phyloP scores from a whole-genome alignment of 2,329 filamentous ascomycete species.

The Stemphylium lycopersici region DNA sequence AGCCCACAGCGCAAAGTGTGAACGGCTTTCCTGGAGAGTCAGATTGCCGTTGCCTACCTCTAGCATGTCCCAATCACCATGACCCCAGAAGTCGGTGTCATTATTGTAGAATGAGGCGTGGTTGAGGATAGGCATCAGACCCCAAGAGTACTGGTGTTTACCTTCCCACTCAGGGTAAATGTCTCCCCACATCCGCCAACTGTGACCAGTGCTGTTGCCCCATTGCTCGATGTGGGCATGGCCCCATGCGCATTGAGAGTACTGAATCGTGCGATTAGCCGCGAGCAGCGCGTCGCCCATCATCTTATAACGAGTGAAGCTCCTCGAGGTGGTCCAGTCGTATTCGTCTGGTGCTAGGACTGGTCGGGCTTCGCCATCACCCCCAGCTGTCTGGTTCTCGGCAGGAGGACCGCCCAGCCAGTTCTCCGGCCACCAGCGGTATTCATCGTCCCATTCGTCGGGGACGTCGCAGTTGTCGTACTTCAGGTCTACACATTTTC shows the following conservation, averaged over 20 bases:
- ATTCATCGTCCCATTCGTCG: slow-evolving; percentile 47
- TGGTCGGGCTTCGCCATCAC: slow-evolving; percentile 31
- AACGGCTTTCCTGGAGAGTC: slow-evolving; percentile 37
- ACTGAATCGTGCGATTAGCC: slow-evolving; percentile 47
- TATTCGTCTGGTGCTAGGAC: slow-evolving; percentile 55
- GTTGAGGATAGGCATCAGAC: slow-evolving; percentile 28
- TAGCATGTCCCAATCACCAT: slow-evolving; percentile 35
- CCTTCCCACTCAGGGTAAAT: slow-evolving; percentile 28
- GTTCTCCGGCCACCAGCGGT: slow-evolving; percentile 51
- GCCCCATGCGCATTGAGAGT: slow-evolving; percentile 47
- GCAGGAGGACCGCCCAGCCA: slow-evolving; percentile 45
- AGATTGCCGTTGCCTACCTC: slow-evolving; percentile 49
- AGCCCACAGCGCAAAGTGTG: slow-evolving; percentile 51
- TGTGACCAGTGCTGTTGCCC: slow-evolving; percentile 41
- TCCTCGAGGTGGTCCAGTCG: slow-evolving; percentile 58
- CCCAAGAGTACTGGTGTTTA: slow-evolving; percentile 11
- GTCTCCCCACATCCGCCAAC: slow-evolving; percentile 40
- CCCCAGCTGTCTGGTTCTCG: slow-evolving; percentile 45
- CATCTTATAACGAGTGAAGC: slow-evolving; percentile 56
- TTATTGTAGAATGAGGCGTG: slow-evolving; percentile 30
- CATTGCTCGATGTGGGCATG: slow-evolving; percentile 37
- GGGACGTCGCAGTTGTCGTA: slow-evolving; percentile 48
- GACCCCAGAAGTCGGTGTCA: slow-evolving; percentile 29
- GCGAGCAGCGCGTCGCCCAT: slow-evolving; percentile 52
- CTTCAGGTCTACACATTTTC: slow-evolving; percentile 27